Evolutionary conservation across 495 filamentous ascomycete species (phyloP), one percentile per base, ranked within the genome.

Genomic region (Hypoxylon crocopeplum): DNA sequence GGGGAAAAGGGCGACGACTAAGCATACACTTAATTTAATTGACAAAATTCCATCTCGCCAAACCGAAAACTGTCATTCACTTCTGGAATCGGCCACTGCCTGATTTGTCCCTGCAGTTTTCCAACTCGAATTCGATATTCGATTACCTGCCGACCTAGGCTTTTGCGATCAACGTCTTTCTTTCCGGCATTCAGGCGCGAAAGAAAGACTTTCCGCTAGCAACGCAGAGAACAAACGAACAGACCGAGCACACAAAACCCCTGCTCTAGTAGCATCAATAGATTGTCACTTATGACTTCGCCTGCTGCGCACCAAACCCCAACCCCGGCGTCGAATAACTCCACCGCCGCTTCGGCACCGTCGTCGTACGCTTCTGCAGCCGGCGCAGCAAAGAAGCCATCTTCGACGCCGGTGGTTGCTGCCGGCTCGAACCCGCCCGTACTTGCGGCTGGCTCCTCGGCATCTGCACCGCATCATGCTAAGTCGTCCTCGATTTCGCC

Each of bases 301-400:
- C 66, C 71, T 75, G 74, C 72, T 64, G 75, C 76, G 74, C 75
- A 82, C 67, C 72, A 75, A 50, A 74, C 78, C 46, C 55, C 49
- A 62, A 79, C 78, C 55, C 68, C 85, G 76, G 79, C 86, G 75
- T 73, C 80, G 62, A 81, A 82, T 77, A 85, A 79, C 75, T 78
- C 81, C 72, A 79, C 85, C 64, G 76, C 84, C 68, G 74, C 85
- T 56, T 74, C 83, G 73, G 79, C 84, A 73, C 78, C 82, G 76
- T 88, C 82, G 76, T 88, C 84, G 70, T 86, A 88, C 85, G 75
- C 85, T 75, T 82, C 85, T 76, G 91, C 91, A 71, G 75, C 83
- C 60, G 79, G 85, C 80, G 89, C 90, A 77, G 87, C 86, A 69
- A 92, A 92, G 80, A 93, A 89, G 82, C 76, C 74, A 54, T 78